Evolutionary conservation across 371 early-diverging fungal species (phyloP).

Genomic region (Mucor piriformis): DNA sequence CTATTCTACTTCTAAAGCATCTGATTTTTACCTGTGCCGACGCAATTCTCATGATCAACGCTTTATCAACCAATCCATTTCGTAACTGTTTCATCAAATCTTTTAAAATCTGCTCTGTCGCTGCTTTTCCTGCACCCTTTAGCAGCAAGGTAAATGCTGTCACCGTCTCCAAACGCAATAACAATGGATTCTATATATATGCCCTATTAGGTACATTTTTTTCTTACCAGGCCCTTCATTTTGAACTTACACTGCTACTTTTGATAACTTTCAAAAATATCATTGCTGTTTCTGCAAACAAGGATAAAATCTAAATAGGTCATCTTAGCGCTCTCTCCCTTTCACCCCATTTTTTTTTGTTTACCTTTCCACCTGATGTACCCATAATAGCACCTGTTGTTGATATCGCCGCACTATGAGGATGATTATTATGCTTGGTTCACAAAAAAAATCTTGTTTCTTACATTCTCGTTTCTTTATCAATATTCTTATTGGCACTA

Average conservation of each 20-base stretch:
- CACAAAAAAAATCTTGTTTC: not conserved
- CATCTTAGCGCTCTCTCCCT: not conserved
- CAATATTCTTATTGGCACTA: conserved; percentile 68
- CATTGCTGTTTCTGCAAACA: conserved; percentile 79
- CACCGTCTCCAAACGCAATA: conserved; percentile 73
- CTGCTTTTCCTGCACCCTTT: conserved; percentile 80
- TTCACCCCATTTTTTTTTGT: not conserved
- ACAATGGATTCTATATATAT: conserved; percentile 55
- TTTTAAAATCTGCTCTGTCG: conserved; percentile 70
- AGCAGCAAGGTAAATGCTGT: conserved; percentile 69
- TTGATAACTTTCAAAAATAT: conserved; percentile 69
- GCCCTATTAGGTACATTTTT: no score
- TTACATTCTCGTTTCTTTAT: conserved; percentile 64
- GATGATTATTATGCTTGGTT: not conserved
- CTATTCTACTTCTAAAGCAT: no score
- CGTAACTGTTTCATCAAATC: conserved; percentile 77
- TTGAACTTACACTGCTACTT: conserved; percentile 62
- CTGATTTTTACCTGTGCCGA: conserved; percentile 79
- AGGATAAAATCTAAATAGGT: conserved; percentile 59
- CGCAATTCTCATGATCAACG: conserved; percentile 71
- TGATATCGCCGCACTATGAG: conserved; percentile 72
- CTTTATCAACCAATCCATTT: conserved; percentile 73
- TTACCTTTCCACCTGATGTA: conserved; percentile 65
- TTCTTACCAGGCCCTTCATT: no score
- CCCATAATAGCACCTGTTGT: conserved; percentile 77